Evolutionary conservation across 306 rosid species (phyloP).

Genomic region (Bauhinia variegata): DNA sequence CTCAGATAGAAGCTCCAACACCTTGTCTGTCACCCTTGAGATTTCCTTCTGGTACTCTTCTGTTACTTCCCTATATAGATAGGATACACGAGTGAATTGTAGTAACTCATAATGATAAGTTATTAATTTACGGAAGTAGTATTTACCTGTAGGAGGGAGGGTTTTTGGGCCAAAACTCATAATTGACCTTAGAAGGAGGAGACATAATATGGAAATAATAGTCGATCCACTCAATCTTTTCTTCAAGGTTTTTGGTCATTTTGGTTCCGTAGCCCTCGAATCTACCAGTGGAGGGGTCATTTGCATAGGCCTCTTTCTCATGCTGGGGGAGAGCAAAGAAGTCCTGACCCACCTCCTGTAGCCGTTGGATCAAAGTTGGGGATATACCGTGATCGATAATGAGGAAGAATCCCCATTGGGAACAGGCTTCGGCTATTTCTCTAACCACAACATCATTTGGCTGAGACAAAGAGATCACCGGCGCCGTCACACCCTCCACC

Average conservation of each 20-base stretch:
- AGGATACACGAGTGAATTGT: not conserved
- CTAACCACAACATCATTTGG: conserved; percentile 29
- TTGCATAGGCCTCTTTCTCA: conserved; percentile 61
- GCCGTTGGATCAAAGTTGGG: conserved; percentile 39
- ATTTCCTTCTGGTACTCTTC: conserved; percentile 59
- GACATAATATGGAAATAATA: conserved; percentile 60
- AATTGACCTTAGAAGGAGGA: conserved; percentile 56
- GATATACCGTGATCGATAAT: conserved; percentile 61
- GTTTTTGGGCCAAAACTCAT: conserved; percentile 53
- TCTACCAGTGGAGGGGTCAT: conserved; percentile 55
- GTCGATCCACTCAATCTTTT: conserved; percentile 72
- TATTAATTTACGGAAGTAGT: no score
- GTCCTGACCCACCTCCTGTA: conserved; percentile 54
- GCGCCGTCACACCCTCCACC: conserved; percentile 34
- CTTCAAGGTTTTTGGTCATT: conserved; percentile 58
- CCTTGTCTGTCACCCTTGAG: conserved; percentile 35
- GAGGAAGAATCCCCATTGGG: conserved; percentile 61
- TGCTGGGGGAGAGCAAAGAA: conserved; percentile 58
- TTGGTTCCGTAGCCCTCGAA: conserved; percentile 73
- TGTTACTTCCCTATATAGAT: conserved; percentile 48
- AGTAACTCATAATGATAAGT: no score
- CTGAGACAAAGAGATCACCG: conserved; percentile 41
- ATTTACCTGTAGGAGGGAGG: conserved; percentile 64
- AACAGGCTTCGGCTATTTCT: conserved; percentile 34
- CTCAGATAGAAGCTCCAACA: conserved; percentile 56